phyloP scores from a whole-genome alignment of 768 basidiomycete species.

The Podaxis sp. region DNA sequence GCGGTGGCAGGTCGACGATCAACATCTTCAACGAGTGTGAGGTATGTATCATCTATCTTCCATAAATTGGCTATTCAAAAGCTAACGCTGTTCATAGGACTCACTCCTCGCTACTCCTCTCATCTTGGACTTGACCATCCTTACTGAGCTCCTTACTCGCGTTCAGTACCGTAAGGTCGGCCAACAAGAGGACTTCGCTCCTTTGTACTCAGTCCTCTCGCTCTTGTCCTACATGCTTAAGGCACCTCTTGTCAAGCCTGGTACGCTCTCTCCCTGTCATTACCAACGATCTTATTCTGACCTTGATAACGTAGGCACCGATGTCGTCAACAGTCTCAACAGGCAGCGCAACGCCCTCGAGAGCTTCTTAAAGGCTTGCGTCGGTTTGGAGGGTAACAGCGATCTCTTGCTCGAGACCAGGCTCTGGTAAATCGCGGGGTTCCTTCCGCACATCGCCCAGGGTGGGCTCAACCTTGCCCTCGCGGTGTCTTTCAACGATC shows the following conservation, averaged over 20 bases:
- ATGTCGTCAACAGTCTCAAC: conserved; percentile 93
- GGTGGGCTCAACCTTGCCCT: neutral
- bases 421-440: conserved; percentile 65
- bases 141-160: conserved; percentile 92
- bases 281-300: neutral
- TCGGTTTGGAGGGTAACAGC: conserved; percentile 79
- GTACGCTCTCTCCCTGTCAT: conserved; percentile 30
- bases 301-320: conserved; percentile 51
- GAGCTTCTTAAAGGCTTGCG: conserved; percentile 90
- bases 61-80: neutral
- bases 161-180: conserved; percentile 76
- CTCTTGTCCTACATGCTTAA: conserved; percentile 97
- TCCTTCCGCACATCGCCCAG: neutral
- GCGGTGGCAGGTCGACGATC: conserved; percentile 91
- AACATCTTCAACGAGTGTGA: conserved; percentile 99
- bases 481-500: neutral
- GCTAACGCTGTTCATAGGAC: conserved; percentile 51
- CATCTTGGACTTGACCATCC: conserved; percentile 90
- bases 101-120: conserved; percentile 94
- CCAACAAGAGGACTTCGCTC: conserved; percentile 64
- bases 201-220: conserved; percentile 89
- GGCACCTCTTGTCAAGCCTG: conserved; percentile 95
- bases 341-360: conserved; percentile 95
- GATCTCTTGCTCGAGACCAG: conserved; percentile 88
- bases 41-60: conserved; percentile 37